Evolutionary conservation across 352 stramenopile species (phyloP), one percentile per base, ranked within the genome.

Genomic region (Globisporangium spinosum): DNA sequence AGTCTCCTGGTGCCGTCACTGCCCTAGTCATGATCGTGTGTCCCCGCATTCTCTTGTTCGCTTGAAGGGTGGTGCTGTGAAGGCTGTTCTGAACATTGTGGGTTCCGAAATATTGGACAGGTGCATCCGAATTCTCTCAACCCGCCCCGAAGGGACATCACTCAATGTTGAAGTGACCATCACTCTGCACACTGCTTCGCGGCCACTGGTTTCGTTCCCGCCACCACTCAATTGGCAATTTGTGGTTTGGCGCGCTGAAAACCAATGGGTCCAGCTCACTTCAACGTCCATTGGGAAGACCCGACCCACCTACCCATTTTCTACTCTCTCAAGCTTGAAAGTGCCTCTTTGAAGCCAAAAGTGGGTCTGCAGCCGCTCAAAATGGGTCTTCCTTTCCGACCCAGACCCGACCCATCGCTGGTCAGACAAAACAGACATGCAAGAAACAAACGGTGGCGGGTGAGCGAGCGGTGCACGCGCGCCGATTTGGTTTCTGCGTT

Each of bases 121-220:
- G 3, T 32, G 29, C 29, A 8, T 32, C 35, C 35, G 10, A 43
- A 43, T 15, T 43, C 35, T 43, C 29, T 32, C 29, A 32, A 32
- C 29, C 29, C 29, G 3, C 29, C 29, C 29, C 29, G 0, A 32
- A 32, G 29, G 29, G 35, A 43, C 1, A 15, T 43, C 35, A 43
- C 35, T 15, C 35, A 43, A 43, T 45, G 27, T 66, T 66, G 61
- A 66, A 66, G 61, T 59, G 61, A 66, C 45, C 45, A 32, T 58
- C 61, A 66, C 61, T 66, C 61, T 57, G 35, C n/a, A 23, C 22
- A 13, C 7, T 4, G 10, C 22, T 13, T 34, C 34, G 6, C 57
- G 15, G 15, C 58, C 58, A 63, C 34, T 63, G 12, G 13, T 64
- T 54, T 64, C 22, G 5, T 43, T 58, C 47, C 15, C 27, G 25